Base-by-base conservation (phyloP, 441 rosid genomes). In the Theobroma grandiflorum region DNA sequence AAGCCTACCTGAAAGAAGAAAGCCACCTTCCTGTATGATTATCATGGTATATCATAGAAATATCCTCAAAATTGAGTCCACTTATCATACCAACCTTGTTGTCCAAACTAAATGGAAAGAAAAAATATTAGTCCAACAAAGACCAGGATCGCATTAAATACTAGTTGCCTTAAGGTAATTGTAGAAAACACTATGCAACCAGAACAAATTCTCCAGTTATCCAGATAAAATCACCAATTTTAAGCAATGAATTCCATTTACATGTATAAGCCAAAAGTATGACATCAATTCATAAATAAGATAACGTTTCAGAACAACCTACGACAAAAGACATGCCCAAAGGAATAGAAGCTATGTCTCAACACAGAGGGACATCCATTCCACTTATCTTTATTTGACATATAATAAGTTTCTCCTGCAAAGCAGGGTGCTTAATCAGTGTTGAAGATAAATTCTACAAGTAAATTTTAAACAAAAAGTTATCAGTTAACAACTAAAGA, bases 21-120 rank as follows among this genome's bases (percentile, higher is more conserved):
- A 91, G 79, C 98, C 94, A 90, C 70, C 95, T 84, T 80, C 90
- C 90, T 5, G 98, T 93, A 67, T 61, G 81, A 86, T 94, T 96
- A 42, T 83, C 35, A 77, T 94, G 98, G 78, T 72, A 68, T 82
- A 92, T 81, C 89, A 79, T 85, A 64, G 83, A 75, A 65, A 78
- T 22, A 65, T 88, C 86, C 77, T 86, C 90, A 73, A 85, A 93
- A 80, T 91, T 89, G 57, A 79, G 55, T 40, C 97, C 96, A 57
- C 90, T 87, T 55, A 79, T 75, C 42, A 93, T 70, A 40, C 98
- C 87, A 62, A 93, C 75, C 1, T 77, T 65, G 88, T 91, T 75
- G 75, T 96, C 98, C 58, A 50, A 35, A 82, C 99, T 96, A 71
- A 82, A 83, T 11, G 42, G 77, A 76, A 79, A 79, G 72, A 77